A percentile compares a stretch with the other conserved stretches of the same genome.
Conservation (phyloP, 164 flowering plant species). For the Warburgia ugandensis region DNA sequence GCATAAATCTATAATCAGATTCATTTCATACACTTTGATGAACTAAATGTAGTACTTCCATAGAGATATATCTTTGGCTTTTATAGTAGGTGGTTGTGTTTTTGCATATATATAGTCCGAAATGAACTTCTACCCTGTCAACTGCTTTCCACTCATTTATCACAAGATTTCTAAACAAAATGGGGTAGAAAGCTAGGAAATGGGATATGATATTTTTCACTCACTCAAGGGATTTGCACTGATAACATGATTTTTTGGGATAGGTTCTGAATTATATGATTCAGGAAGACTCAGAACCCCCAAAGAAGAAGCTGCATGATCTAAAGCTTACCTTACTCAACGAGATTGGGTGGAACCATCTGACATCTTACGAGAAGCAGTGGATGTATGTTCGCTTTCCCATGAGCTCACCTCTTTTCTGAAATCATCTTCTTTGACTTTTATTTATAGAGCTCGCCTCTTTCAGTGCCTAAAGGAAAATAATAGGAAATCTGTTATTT, state of each 20-base stretch:
- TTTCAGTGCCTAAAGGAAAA: too few species aligned
- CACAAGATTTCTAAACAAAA: too few species aligned
- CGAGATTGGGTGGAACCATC: slow-evolving; percentile 13
- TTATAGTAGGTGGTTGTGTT: neutral
- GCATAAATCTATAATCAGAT: too few species aligned
- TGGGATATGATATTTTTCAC: neutral
- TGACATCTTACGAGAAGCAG: slow-evolving; percentile 11
- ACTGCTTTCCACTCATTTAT: too few species aligned
- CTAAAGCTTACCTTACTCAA: slow-evolving; percentile 57
- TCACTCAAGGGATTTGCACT: neutral
- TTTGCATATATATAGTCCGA: neutral
- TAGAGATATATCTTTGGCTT: too few species aligned
- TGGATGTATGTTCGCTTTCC: slow-evolving; percentile 19
- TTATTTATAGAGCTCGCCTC: too few species aligned
- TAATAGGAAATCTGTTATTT: too few species aligned
- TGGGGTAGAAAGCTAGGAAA: too few species aligned
- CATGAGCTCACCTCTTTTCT: slow-evolving; percentile 10
- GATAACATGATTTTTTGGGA: neutral
- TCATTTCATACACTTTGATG: too few species aligned
- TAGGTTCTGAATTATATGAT: slow-evolving; percentile 71
- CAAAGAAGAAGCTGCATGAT: slow-evolving; percentile 81
- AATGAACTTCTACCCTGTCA: neutral
- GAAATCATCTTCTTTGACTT: neutral
- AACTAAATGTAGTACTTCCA: too few species aligned
- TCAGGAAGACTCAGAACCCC: slow-evolving; percentile 63